A percentile compares a stretch with the other conserved stretches of the same genome.
These are phyloP conservation scores for Suillus luteus DNA, from an alignment of 768 basidiomycete species.

Conservation along the genomic window DNA sequence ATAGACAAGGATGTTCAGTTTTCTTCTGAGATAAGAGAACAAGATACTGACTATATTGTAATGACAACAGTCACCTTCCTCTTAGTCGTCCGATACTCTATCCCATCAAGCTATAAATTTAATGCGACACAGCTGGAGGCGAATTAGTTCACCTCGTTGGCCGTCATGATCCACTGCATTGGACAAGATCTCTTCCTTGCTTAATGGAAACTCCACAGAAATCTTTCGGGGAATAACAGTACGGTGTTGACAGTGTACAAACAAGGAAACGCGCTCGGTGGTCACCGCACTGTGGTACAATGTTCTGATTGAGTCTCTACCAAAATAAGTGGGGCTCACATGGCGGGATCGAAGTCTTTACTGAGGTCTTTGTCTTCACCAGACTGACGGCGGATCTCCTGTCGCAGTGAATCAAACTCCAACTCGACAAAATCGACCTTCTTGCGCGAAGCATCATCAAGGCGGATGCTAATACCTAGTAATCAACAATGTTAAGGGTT, in stretches of 20 bases:
- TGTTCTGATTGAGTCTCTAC: not conserved
- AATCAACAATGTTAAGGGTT: not conserved
- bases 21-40: not conserved
- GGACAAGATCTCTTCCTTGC: constrained; percentile 4
- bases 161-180: not conserved
- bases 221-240: no score
- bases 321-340: not conserved
- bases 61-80: constrained; percentile 5
- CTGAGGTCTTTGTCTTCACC: constrained; percentile 2
- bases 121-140: not conserved
- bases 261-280: constrained; percentile 5
- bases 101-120: not conserved
- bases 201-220: no score
- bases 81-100: not conserved
- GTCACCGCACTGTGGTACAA: not conserved
- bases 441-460: constrained; percentile 6
- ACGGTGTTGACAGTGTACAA: constrained; percentile 7
- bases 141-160: constrained; percentile 6
- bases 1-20: not conserved
- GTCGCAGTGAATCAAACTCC: not conserved
- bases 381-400: not conserved
- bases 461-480: constrained; percentile 2
- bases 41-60: not conserved
- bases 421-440: constrained; percentile 12
- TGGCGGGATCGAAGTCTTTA: constrained; percentile 1